A percentile compares a stretch with the other conserved stretches of the same genome.
Conservation (phyloP, 2,329 filamentous ascomycete species). For the Penicillium aurantiogriseum region DNA sequence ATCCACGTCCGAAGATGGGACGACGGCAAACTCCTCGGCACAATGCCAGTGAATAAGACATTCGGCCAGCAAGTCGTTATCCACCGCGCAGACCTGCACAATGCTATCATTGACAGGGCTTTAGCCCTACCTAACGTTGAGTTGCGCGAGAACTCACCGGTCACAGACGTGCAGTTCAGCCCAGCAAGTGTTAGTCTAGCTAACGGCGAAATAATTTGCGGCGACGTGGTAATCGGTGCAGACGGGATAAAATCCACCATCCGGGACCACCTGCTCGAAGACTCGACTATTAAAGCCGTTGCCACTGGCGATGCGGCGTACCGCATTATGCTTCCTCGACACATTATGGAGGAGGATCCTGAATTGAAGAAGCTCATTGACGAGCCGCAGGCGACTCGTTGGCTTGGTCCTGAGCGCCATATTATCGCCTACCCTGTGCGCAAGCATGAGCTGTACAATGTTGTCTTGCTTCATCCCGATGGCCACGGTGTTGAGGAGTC, state of each 20-base stretch:
- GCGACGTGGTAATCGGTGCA: constrained; percentile 53
- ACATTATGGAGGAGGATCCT: constrained; percentile 65
- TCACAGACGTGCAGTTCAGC: constrained; percentile 29
- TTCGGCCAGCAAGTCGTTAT: constrained; percentile 37
- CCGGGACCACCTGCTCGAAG: constrained; percentile 41
- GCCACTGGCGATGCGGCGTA: constrained; percentile 72
- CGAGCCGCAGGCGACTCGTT: constrained; percentile 66
- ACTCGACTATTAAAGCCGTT: constrained; percentile 25
- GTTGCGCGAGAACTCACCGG: constrained; percentile 30
- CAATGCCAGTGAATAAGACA: constrained; percentile 36
- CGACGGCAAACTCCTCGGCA: constrained; percentile 32
- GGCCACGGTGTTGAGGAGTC: constrained; percentile 60
- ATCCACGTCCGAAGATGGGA: constrained; percentile 40
- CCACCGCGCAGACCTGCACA: constrained; percentile 39
- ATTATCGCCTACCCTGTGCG: constrained; percentile 76
- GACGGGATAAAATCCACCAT: constrained; percentile 55
- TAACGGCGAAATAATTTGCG: constrained; percentile 29
- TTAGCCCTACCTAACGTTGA: constrained; percentile 32
- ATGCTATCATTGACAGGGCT: constrained; percentile 31
- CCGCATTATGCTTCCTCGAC: constrained; percentile 70
- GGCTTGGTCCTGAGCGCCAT: constrained; percentile 73
- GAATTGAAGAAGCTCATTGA: constrained; percentile 68
- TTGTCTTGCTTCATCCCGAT: constrained; percentile 63
- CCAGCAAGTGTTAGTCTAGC: constrained; percentile 31
- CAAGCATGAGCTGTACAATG: constrained; percentile 64